phyloP scores from a whole-genome alignment of 2,329 filamentous ascomycete genomes.

The Boeremia exigua region DNA sequence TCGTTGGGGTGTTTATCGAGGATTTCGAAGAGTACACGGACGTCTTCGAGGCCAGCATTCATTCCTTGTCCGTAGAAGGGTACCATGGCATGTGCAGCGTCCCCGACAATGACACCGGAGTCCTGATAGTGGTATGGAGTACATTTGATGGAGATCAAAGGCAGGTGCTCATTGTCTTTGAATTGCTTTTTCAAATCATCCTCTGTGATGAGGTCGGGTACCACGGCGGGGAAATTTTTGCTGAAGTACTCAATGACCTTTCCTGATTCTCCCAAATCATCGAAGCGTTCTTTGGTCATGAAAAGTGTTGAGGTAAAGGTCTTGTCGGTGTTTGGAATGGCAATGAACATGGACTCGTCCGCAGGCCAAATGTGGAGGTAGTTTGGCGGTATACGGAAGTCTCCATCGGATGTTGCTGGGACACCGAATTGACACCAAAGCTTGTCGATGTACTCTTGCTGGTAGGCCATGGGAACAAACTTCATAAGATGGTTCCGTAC shows the following conservation, averaged over 20 bases:
- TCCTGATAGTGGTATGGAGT: constrained; percentile 81
- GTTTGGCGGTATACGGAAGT: constrained; percentile 85
- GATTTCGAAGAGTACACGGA: constrained; percentile 82
- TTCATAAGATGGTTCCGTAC: constrained; percentile 97
- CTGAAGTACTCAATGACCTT: constrained; percentile 77
- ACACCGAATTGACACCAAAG: constrained; percentile 97
- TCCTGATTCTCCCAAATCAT: constrained; percentile 67
- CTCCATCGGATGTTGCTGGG: constrained; percentile 57
- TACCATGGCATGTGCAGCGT: constrained; percentile 96
- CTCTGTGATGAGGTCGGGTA: constrained; percentile 68
- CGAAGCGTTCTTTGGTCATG: constrained; percentile 74
- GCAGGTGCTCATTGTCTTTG: constrained; percentile 81
- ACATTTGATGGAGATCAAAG: constrained; percentile 93
- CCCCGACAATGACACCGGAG: constrained; percentile 84
- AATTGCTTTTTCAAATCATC: constrained; percentile 77
- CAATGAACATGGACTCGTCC: constrained; percentile 96
- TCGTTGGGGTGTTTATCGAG: constrained; percentile 70
- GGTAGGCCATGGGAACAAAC: constrained; percentile 85
- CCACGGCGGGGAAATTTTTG: constrained; percentile 84
- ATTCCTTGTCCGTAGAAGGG: constrained; percentile 99
- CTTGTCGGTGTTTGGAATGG: constrained; percentile 85
- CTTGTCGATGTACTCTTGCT: constrained; percentile 94
- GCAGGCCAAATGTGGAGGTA: constrained; percentile 98
- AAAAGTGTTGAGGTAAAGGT: constrained; percentile 97
- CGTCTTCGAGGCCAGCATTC: constrained; percentile 95